phyloP scores from a whole-genome alignment of 2,329 filamentous ascomycete genomes.

The Scedosporium aurantiacum region DNA sequence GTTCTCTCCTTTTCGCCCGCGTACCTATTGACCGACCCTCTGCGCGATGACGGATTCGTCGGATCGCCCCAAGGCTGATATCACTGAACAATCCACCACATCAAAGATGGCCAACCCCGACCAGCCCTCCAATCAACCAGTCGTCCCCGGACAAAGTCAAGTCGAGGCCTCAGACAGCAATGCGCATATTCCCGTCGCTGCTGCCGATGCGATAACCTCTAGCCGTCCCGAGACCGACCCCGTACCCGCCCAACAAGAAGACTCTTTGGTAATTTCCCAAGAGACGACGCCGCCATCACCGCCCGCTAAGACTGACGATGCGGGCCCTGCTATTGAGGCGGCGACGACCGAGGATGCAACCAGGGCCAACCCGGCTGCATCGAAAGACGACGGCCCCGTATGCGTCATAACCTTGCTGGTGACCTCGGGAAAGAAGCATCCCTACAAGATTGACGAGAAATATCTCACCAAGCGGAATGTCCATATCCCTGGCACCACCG shows the following conservation, averaged over 20 bases:
- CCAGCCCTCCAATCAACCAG: background rate
- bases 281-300: constrained; percentile 16
- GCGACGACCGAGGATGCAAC: constrained; percentile 28
- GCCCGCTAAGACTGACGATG: constrained; percentile 21
- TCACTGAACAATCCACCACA: background rate
- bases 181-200: background rate
- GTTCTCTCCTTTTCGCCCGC: background rate
- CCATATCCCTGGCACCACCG: constrained; percentile 54
- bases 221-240: background rate
- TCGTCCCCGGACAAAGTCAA: background rate
- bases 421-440: constrained; percentile 71
- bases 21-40: background rate
- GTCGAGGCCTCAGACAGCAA: background rate
- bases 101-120: background rate
- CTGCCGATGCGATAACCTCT: background rate
- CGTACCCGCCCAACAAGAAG: background rate
- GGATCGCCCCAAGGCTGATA: background rate
- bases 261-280: constrained; percentile 10
- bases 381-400: constrained; percentile 26
- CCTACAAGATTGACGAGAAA: constrained; percentile 79
- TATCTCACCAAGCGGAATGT: constrained; percentile 77
- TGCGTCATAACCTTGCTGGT: constrained; percentile 76
- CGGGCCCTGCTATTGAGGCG: constrained; percentile 28
- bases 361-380: constrained; percentile 19
- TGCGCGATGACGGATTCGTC: background rate